Base-by-base conservation (phyloP, 371 early-diverging fungal species). In the Saksenaea vasiformis region DNA sequence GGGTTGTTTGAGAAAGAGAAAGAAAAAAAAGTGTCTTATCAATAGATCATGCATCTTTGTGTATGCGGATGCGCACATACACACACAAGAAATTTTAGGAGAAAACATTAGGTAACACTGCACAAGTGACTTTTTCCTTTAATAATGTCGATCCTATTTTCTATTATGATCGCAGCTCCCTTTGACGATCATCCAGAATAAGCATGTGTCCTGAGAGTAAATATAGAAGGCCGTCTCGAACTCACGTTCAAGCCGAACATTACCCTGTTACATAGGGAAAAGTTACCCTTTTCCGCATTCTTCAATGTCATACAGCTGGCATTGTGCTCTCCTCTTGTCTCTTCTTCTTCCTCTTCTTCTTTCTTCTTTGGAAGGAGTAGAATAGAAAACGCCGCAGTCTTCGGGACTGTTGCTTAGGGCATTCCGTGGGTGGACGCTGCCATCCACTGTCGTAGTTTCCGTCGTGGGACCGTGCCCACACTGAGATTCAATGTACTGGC, bases 21-120 rank as follows among this genome's bases (percentile, higher is more conserved):
- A 38, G 22, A 35, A 36, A 43, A 43, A 54, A 8, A 41, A 41
- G n/a, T 39, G 39, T 39, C n/a, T 39, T 39, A 39, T 39, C 39
- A 39, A 39, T 11, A 22, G 51, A 47, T 47, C 10, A 22, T 47
- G 51, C 51, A 19, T 47, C 47, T 26, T 47, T 47, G 51, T 39
- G 39, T 39, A 39, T 39, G 39, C 39, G 39, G 17, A 26, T 47
- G 51, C 51, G 51, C 51, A 47, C 51, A 47, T 47, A 47, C 51
- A 47, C 51, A 47, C 31, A 47, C n/a, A n/a, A n/a, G 22, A 8
- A 19, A 5, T 19, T 47, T 47, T 47, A 47, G 51, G 51, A 47
- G 51, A 47, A 47, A 47, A 47, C 36, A 54, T 56, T 53, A 60
- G 54, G 53, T 59, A 55, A 55, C 60, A 55, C 41, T 47, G 51